Evolutionary conservation across 2,329 filamentous ascomycete genomes (phyloP).

Genomic region (Talaromyces sp.): DNA sequence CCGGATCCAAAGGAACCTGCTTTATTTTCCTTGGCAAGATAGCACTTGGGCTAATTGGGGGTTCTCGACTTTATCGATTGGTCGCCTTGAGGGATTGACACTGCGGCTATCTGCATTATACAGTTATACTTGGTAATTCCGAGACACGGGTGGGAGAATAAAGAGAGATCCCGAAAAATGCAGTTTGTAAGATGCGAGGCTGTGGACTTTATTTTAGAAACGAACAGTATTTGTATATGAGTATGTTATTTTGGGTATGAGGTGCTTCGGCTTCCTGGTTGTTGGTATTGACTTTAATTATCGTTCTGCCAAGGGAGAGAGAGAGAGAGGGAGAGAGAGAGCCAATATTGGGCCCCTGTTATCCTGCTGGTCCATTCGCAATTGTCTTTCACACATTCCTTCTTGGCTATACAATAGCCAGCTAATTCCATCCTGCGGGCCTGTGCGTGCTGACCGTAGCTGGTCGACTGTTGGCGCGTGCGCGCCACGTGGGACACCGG

Average conservation of each 20-base stretch:
- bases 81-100: neutral
- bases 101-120: neutral
- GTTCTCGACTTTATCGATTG: neutral
- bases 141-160: neutral
- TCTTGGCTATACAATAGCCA: slow-evolving; percentile 5
- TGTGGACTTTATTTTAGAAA: no score
- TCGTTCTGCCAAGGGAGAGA: neutral
- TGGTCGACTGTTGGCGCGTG: neutral
- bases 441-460: slow-evolving; percentile 1
- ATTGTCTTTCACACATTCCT: neutral
- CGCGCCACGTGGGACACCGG: slow-evolving; percentile 22
- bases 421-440: slow-evolving; percentile 2
- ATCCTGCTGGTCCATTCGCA: neutral
- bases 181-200: neutral
- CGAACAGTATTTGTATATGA: no score
- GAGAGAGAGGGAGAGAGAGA: no score
- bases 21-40: slow-evolving; percentile 11
- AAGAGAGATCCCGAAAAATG: neutral
- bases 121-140: neutral
- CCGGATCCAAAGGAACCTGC: slow-evolving; percentile 3
- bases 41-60: neutral
- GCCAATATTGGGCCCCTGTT: neutral
- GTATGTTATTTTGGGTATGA: neutral
- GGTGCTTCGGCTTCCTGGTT: neutral
- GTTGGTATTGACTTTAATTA: neutral